Conservation (phyloP, 192 early-diverging fungal genomes). For the Mortierella claussenii region DNA sequence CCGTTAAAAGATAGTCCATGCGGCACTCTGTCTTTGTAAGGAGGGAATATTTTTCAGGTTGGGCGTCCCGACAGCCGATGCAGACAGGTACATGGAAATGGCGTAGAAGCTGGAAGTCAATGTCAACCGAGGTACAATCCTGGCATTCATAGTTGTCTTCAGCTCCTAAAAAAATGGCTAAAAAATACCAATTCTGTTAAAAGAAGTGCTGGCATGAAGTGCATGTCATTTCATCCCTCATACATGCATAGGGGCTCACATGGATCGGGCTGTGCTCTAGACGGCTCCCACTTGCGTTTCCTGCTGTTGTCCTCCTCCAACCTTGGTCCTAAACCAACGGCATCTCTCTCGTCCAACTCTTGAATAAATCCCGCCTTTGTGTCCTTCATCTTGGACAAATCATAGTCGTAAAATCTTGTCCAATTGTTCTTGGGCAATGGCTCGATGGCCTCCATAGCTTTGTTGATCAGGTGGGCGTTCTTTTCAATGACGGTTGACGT, state of each 20-base stretch:
- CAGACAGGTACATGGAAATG: conserved; percentile 86
- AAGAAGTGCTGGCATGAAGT: neutral
- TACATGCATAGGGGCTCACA: no score
- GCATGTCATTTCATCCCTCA: no score
- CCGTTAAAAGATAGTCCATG: conserved; percentile 94
- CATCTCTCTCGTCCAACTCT: conserved; percentile 58
- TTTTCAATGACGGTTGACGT: conserved; percentile 14
- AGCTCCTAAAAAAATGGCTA: conserved; percentile 61
- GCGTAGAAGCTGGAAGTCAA: conserved; percentile 78
- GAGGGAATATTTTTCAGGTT: conserved; percentile 90
- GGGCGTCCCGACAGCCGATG: conserved; percentile 72
- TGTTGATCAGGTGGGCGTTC: conserved; percentile 19
- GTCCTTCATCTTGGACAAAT: conserved; percentile 87
- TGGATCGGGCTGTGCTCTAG: conserved; percentile 49
- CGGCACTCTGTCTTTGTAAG: conserved; percentile 93
- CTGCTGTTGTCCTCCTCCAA: conserved; percentile 39
- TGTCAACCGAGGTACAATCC: conserved; percentile 86
- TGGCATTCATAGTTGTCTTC: conserved; percentile 75
- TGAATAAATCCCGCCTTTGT: conserved; percentile 88
- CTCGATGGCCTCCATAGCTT: conserved; percentile 32
- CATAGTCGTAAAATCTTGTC: conserved; percentile 77
- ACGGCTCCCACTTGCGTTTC: conserved; percentile 51
- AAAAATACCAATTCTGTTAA: neutral
- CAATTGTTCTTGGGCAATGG: conserved; percentile 51
- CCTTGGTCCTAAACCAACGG: neutral